Conservation (phyloP, 768 basidiomycete genomes). For the Chalciporus pseudorubinellus region DNA sequence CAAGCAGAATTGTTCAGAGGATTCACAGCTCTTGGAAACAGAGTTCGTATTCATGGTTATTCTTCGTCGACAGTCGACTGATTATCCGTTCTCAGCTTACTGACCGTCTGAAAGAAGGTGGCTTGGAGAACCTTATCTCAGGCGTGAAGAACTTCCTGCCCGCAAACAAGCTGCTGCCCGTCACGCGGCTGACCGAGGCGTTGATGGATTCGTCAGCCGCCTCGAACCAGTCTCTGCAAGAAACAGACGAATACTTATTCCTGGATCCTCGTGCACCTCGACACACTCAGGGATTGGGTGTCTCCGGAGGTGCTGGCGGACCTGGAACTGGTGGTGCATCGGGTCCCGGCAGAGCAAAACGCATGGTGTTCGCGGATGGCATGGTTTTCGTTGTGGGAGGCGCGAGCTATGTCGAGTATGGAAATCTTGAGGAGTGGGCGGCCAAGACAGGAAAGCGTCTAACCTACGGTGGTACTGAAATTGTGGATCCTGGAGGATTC, state of each 20-base stretch:
- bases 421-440: constrained; percentile 95
- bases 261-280: constrained; percentile 88
- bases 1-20: constrained; percentile 91
- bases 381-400: constrained; percentile 96
- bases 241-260: constrained; percentile 94
- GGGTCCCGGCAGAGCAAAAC: constrained; percentile 40
- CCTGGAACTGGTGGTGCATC: constrained; percentile 37
- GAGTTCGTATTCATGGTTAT: constrained; percentile 47
- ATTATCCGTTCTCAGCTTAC: constrained; percentile 61
- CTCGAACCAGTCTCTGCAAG: constrained; percentile 89
- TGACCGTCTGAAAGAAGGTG: constrained; percentile 89
- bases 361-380: constrained; percentile 84
- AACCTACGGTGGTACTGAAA: constrained; percentile 95
- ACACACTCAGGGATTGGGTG: constrained; percentile 46
- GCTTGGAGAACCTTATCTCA: constrained; percentile 94
- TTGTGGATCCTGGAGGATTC: constrained; percentile 86
- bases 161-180: constrained; percentile 86
- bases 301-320: constrained; percentile 44
- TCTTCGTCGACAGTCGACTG: not conserved
- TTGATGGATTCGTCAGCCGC: constrained; percentile 96
- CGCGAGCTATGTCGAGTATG: constrained; percentile 96
- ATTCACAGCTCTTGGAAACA: constrained; percentile 88
- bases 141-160: constrained; percentile 98
- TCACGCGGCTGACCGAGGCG: constrained; percentile 92
- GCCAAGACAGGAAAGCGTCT: constrained; percentile 76